phyloP scores from a whole-genome alignment of 1,284 basidiomycete species.

The Ganoderma lingzhi region DNA sequence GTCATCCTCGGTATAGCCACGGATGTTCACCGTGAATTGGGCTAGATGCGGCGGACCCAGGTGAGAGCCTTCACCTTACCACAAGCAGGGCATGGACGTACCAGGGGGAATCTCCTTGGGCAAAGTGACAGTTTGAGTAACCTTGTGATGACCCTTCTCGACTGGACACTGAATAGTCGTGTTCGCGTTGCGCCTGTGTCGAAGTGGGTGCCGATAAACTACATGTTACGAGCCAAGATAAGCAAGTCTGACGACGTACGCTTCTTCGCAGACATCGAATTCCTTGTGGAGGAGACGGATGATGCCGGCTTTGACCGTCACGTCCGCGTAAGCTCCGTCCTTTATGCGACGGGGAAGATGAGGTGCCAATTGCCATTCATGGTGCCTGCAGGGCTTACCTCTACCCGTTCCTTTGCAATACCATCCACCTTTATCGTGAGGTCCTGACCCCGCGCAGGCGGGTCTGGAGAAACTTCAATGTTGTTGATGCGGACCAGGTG shows the following conservation, averaged over 20 bases:
- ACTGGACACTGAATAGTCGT: slow-evolving; percentile 84
- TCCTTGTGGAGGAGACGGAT: slow-evolving; percentile 84
- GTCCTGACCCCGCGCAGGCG: slow-evolving; percentile 83
- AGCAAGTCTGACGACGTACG: slow-evolving; percentile 64
- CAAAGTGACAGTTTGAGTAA: slow-evolving; percentile 83
- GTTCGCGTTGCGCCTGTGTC: slow-evolving; percentile 68
- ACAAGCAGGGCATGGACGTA: slow-evolving; percentile 44
- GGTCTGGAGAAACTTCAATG: slow-evolving; percentile 80
- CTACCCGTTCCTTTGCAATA: slow-evolving; percentile 62
- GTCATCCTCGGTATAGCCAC: slow-evolving; percentile 81
- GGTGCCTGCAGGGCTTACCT: slow-evolving; percentile 53
- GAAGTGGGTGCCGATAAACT: slow-evolving; percentile 17
- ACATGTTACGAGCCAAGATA: slow-evolving; percentile 4
- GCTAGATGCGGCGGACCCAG: slow-evolving; percentile 54
- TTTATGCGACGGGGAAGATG: slow-evolving; percentile 40
- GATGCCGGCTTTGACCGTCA: slow-evolving; percentile 87
- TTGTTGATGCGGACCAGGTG: slow-evolving; percentile 68
- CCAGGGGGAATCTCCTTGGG: slow-evolving; percentile 92
- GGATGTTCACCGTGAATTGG: slow-evolving; percentile 83
- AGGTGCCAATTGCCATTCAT: neutral
- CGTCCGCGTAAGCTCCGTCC: slow-evolving; percentile 92
- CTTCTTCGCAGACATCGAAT: slow-evolving; percentile 92
- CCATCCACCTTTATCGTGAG: slow-evolving; percentile 84
- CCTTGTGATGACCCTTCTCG: slow-evolving; percentile 69
- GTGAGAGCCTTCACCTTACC: neutral